These are phyloP conservation scores for Mortierella sp. DNA, from an alignment of 371 early-diverging fungal genomes.

Conservation along the genomic window DNA sequence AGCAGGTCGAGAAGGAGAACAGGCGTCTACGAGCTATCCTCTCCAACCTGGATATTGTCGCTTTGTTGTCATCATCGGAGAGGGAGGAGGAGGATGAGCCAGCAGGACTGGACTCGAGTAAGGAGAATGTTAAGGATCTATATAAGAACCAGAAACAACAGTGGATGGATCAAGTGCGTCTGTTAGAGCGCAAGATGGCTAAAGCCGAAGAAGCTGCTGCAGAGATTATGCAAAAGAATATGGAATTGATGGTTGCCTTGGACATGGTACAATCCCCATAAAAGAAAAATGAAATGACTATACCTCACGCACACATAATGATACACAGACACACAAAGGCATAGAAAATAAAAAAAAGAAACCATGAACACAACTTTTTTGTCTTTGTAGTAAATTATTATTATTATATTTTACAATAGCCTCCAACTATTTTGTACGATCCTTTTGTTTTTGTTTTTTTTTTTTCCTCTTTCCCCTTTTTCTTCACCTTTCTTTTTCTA, in stretches of 20 bases:
- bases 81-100: not conserved
- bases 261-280: slow-evolving; percentile 30
- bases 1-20: slow-evolving; percentile 29
- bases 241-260: slow-evolving; percentile 49
- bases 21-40: slow-evolving; percentile 27
- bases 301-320: no score
- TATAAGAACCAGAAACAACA: slow-evolving; percentile 27
- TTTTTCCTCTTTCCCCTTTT: not conserved
- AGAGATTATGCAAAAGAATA: slow-evolving; percentile 38
- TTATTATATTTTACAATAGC: slow-evolving; percentile 4
- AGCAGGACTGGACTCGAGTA: not conserved
- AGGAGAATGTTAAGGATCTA: not conserved
- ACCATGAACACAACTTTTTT: no score
- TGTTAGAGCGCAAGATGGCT: slow-evolving; percentile 43
- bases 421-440: not conserved
- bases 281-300: no score
- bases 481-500: not conserved
- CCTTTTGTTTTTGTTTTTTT: not conserved
- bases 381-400: no score
- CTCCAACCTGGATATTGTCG: slow-evolving; percentile 28
- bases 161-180: slow-evolving; percentile 26
- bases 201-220: slow-evolving; percentile 36
- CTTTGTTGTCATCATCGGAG: slow-evolving; percentile 9
- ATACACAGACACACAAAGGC: no score
- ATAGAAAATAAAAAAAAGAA: no score